A percentile compares a stretch with the other conserved stretches of the same genome.
phyloP scores from a whole-genome alignment of 805 yeast species.

The Candida xyloterini region DNA sequence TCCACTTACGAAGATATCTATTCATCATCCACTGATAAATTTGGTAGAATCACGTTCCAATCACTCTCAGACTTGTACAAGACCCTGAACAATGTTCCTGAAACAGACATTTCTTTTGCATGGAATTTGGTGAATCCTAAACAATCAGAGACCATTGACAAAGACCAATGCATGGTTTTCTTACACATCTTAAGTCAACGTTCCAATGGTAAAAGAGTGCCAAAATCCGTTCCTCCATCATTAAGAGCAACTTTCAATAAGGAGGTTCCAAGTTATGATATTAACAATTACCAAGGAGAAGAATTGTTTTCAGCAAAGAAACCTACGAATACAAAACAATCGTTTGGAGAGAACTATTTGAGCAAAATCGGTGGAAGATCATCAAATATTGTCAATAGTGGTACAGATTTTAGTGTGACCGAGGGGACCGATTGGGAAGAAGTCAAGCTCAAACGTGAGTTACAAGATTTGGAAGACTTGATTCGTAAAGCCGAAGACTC shows the following conservation, averaged over 20 bases:
- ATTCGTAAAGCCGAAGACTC: slow-evolving; percentile 54
- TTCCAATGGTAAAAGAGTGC: slow-evolving; percentile 73
- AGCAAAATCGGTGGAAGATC: slow-evolving; percentile 51
- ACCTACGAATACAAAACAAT: slow-evolving; percentile 26
- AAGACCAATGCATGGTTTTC: slow-evolving; percentile 86
- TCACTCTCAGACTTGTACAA: slow-evolving; percentile 66
- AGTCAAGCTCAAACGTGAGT: slow-evolving; percentile 74
- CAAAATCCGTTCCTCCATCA: slow-evolving; percentile 92
- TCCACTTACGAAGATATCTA: slow-evolving; percentile 75
- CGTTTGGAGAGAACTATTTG: slow-evolving; percentile 55
- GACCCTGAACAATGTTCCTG: slow-evolving; percentile 70
- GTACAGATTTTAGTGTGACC: slow-evolving; percentile 70
- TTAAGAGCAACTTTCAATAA: slow-evolving; percentile 88
- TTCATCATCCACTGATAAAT: slow-evolving; percentile 66
- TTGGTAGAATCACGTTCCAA: slow-evolving; percentile 77
- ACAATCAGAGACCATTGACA: slow-evolving; percentile 81
- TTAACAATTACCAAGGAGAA: slow-evolving; percentile 27
- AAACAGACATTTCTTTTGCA: slow-evolving; percentile 80
- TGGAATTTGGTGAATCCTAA: slow-evolving; percentile 96
- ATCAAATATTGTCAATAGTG: slow-evolving; percentile 34
- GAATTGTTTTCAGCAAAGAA: slow-evolving; percentile 7
- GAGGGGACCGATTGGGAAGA: slow-evolving; percentile 93
- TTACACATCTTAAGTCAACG: slow-evolving; percentile 90
- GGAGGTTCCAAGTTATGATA: slow-evolving; percentile 71
- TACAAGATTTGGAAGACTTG: slow-evolving; percentile 69